Evolutionary conservation across 148 eudicot genomes (phyloP), one percentile per base, ranked within the genome.

Genomic region (Limonium bicolor): DNA sequence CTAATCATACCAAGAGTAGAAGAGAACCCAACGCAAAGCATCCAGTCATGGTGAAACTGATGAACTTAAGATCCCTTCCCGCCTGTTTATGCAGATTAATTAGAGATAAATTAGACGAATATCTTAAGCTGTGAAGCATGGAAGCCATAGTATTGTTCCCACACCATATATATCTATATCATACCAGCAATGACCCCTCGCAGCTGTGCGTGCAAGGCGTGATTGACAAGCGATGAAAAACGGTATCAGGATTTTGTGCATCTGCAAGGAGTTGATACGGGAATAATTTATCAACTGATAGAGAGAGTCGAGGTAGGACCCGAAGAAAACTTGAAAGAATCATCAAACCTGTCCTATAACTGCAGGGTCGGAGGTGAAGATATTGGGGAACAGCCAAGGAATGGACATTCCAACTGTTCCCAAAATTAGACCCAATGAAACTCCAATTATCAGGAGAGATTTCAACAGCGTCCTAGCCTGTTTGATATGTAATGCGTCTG

Each of bases 401-500:
- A 85, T 42, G 10, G 70, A 67, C 35, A 78, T 72, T 61, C 88
- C 99, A 46, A 74, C 42, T 34, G 59, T 48, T 58, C 83, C 99
- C 28, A 78, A 54, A 61, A 73, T 57, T 46, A 92, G 36, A 34
- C 99, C 99, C 13, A 58, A 71, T 22, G 70, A 51, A 28, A 67
- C 69, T 27, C 94, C 99, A 54, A 92, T 81, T 4, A 78, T 74
- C 54, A 92, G 43, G 50, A 92, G 70, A 18, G 95, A 73, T 69
- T 81, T 92, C 56, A 92, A 63, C 50, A 92, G 55, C 42, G 36
- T 45, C 22, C 80, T 72, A 20, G 84, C 94, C 99, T 85, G 74
- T 63, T 62, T 48, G 32, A 42, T 13, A 13, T 27, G 20, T 5
- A 22, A 12, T 43, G 47, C 27, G 14, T 23, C 14, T 25, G 19